phyloP scores from a whole-genome alignment of 805 yeast species.

The Spathaspora passalidarum region DNA sequence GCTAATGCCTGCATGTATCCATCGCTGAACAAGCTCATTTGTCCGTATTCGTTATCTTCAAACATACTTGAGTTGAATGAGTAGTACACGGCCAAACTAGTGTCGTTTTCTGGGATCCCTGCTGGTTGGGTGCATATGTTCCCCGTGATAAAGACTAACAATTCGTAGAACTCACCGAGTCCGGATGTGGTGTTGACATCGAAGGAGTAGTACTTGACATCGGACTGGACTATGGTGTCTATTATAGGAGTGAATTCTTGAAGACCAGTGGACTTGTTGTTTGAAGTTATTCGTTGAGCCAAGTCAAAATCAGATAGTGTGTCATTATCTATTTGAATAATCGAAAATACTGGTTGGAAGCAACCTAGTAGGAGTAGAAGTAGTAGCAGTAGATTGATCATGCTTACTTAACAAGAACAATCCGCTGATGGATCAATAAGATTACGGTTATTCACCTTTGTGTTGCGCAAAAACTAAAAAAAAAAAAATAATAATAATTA shows the following conservation, averaged over 20 bases:
- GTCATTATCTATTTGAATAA: too few relatives aligned
- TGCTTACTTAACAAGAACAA: too few relatives aligned
- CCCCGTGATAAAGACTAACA: slow-evolving; percentile 49
- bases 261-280: slow-evolving; percentile 16
- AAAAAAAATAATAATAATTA: too few relatives aligned
- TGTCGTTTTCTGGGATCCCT: slow-evolving; percentile 18
- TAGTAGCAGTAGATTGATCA: too few relatives aligned
- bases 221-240: slow-evolving; percentile 33
- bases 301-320: too few relatives aligned
- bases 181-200: slow-evolving; percentile 44
- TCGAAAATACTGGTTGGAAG: too few relatives aligned
- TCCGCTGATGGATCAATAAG: too few relatives aligned
- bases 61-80: slow-evolving; percentile 38
- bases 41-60: slow-evolving; percentile 21
- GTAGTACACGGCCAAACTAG: slow-evolving; percentile 34
- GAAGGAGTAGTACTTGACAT: slow-evolving; percentile 42
- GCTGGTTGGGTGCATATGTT: slow-evolving; percentile 43
- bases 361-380: too few relatives aligned
- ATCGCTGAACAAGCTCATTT: slow-evolving; percentile 25
- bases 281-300: too few relatives aligned
- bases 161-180: slow-evolving; percentile 43
- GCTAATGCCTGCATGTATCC: slow-evolving; percentile 42
- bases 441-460: too few relatives aligned
- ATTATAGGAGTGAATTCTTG: slow-evolving; percentile 36
- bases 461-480: too few relatives aligned